These are phyloP conservation scores for Xylaria scruposa DNA, from an alignment of 495 filamentous ascomycete genomes.

Conservation along the genomic window DNA sequence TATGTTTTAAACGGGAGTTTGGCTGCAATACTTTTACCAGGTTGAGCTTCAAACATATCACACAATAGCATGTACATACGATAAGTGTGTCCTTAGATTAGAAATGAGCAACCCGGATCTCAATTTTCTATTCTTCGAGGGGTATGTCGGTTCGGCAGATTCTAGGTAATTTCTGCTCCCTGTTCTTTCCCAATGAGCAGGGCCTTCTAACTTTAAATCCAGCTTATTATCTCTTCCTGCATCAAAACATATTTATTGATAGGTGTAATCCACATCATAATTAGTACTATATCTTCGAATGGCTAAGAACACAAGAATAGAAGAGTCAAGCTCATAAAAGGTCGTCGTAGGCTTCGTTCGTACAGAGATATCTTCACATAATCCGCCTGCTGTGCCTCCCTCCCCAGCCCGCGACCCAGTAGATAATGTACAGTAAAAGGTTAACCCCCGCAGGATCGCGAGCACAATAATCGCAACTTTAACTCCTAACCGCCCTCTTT, in stretches of 20 bases:
- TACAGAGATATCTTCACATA: conserved; percentile 9
- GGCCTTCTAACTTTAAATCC: not conserved
- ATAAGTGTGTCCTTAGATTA: not conserved
- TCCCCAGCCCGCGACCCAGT: not conserved
- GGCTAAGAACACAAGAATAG: conserved; percentile 16
- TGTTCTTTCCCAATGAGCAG: not conserved
- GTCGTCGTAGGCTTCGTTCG: conserved; percentile 17
- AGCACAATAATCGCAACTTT: conserved; percentile 7
- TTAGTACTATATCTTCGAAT: not conserved
- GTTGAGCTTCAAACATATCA: not conserved
- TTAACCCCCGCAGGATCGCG: not conserved
- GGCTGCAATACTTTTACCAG: too few relatives aligned
- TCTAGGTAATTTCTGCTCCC: not conserved
- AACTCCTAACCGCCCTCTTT: not conserved
- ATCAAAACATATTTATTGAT: not conserved
- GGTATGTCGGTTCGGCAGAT: not conserved
- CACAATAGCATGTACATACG: not conserved
- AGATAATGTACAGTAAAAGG: conserved; percentile 13
- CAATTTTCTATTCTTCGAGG: not conserved
- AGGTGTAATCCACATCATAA: not conserved
- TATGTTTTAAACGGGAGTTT: too few relatives aligned
- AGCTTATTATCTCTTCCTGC: not conserved
- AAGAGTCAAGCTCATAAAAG: conserved; percentile 3
- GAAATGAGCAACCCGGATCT: not conserved
- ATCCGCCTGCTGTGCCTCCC: conserved; percentile 1